Evolutionary conservation across 805 yeast genomes (phyloP).

Genomic region (Pichia heedii): DNA sequence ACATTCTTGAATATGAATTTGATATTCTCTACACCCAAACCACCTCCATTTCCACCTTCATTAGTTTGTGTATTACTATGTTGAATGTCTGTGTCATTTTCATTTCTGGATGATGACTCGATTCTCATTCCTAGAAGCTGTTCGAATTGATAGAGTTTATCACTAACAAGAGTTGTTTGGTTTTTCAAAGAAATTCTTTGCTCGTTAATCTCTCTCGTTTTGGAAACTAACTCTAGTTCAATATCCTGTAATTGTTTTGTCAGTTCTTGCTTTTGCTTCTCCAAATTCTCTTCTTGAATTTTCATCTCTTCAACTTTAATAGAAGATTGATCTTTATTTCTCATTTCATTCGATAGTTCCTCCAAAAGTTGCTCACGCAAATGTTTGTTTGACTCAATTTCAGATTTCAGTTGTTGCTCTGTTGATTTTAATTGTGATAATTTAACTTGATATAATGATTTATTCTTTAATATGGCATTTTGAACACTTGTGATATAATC

Average conservation of each 20-base stretch:
- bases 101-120: conserved; percentile 13
- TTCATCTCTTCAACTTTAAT: conserved; percentile 32
- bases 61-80: too few relatives aligned
- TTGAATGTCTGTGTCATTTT: conserved; percentile 21
- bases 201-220: conserved; percentile 18
- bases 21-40: conserved; percentile 17
- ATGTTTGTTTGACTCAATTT: conserved; percentile 14
- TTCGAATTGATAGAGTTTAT: conserved; percentile 37
- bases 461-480: conserved; percentile 11
- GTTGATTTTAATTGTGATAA: conserved; percentile 15
- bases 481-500: conserved; percentile 14
- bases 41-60: conserved; percentile 18
- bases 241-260: conserved; percentile 23
- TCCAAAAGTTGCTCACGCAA: conserved; percentile 17
- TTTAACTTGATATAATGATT: conserved; percentile 16
- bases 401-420: conserved; percentile 14
- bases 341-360: conserved; percentile 15
- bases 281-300: conserved; percentile 28
- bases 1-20: conserved; percentile 37
- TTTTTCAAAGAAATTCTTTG: conserved; percentile 25
- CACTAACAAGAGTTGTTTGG: conserved; percentile 32
- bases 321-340: conserved; percentile 26
- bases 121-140: conserved; percentile 38
- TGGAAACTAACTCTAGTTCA: conserved; percentile 17
- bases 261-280: conserved; percentile 20